Conservation (phyloP, 768 basidiomycete species). For the Trametes cubensis region DNA sequence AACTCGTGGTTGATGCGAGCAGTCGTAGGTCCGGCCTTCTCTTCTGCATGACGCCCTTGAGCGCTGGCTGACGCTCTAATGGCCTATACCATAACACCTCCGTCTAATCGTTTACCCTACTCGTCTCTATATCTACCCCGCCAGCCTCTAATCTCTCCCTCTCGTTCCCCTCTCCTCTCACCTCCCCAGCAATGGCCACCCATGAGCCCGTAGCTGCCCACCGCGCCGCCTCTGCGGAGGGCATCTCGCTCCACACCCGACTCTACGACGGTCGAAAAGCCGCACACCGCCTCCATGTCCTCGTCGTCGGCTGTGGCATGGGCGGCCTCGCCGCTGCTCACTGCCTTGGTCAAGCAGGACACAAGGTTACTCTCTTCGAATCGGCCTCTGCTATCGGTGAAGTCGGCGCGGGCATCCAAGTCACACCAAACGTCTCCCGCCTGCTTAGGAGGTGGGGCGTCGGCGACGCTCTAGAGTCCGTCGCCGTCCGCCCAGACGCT, state of each 20-base stretch:
- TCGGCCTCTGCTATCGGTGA: slow-evolving; percentile 42
- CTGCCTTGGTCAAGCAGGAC: slow-evolving; percentile 43
- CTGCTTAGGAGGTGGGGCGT: slow-evolving; percentile 45
- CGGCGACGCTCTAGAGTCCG: slow-evolving; percentile 32
- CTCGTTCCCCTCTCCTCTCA: not conserved
- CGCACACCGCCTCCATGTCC: slow-evolving; percentile 38
- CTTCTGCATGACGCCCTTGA: slow-evolving; percentile 12
- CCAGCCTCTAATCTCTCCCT: not conserved
- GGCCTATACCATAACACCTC: slow-evolving; percentile 14
- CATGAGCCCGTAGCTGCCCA: slow-evolving; percentile 4
- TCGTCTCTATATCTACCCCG: slow-evolving; percentile 16
- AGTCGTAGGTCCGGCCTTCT: slow-evolving; percentile 10
- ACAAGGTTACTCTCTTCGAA: slow-evolving; percentile 44
- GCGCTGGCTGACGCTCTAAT: slow-evolving; percentile 10
- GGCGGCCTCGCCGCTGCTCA: slow-evolving; percentile 45
- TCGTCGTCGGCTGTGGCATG: slow-evolving; percentile 46
- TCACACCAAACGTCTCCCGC: slow-evolving; percentile 44
- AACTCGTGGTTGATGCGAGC: slow-evolving; percentile 11
- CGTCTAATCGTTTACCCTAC: slow-evolving; percentile 19
- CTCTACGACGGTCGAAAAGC: slow-evolving; percentile 38
- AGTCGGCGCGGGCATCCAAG: slow-evolving; percentile 47
- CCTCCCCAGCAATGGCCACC: slow-evolving; percentile 11
- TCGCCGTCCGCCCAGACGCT: slow-evolving; percentile 41
- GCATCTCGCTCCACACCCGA: slow-evolving; percentile 18
- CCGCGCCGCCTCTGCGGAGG: slow-evolving; percentile 24